Evolutionary conservation across 2,329 filamentous ascomycete genomes (phyloP), one percentile per base, ranked within the genome.

Genomic region (Triangularia setosa): DNA sequence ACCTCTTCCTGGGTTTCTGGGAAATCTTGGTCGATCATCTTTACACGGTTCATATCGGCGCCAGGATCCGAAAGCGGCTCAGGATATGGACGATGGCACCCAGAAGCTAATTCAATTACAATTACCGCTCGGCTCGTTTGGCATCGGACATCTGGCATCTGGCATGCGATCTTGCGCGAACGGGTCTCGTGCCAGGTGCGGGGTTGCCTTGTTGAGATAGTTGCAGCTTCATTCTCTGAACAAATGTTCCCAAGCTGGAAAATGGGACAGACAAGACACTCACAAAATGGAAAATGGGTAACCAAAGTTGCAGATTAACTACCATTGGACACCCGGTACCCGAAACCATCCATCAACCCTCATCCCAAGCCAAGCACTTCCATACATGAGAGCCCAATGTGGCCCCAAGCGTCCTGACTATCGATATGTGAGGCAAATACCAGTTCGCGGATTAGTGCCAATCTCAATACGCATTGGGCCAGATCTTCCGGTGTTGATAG

Each of bases 121-220:
- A 16, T 28, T 55, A 55, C 52, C 52, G 25, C 23, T 55, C 52
- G 52, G 52, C 52, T 55, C 14, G 52, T 55, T 23, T 55, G 52
- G 52, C 52, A 55, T 55, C 52, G 21, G 24, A n/a, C 52, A 55
- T 55, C 25, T 55, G 52, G 52, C 52, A 55, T 40, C 52, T 55
- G 21, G 52, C 52, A 55, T 55, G 25, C 52, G 52, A 55, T 55
- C 52, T 55, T 55, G 52, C 52, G 52, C 52, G 23, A 55, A 55
- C 52, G 16, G 52, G 52, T 27, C 21, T 55, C 24, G 25, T 55
- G 23, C 24, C 21, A 55, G 21, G 52, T 55, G 52, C 52, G 52
- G 52, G 52, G 23, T 53, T 53, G 48, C 48, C 23, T 16, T 24
- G 52, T 27, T 55, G 52, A 28, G 25, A 1, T 2, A 2, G 23